These are phyloP conservation scores for Datisca glomerata DNA, from an alignment of 306 rosid genomes.

Conservation along the genomic window DNA sequence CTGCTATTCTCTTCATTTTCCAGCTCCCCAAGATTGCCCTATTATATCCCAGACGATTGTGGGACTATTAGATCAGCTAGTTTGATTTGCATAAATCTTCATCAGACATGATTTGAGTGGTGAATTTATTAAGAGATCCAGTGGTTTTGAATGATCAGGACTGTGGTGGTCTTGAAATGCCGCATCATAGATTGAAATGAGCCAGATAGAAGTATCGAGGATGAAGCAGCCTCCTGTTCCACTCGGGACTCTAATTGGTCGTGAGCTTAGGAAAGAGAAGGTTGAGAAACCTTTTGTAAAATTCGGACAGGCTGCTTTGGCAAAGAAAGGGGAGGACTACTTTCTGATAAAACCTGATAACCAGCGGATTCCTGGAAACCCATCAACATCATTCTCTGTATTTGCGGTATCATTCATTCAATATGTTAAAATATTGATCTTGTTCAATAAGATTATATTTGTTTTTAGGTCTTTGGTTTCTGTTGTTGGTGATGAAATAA, in stretches of 20 bases:
- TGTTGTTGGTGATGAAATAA: background rate
- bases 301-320: conserved; percentile 97
- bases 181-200: conserved; percentile 46
- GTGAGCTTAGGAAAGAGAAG: conserved; percentile 70
- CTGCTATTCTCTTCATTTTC: background rate
- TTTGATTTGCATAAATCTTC: background rate
- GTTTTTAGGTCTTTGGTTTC: background rate
- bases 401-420: conserved; percentile 60
- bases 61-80: background rate
- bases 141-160: conserved; percentile 9
- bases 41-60: background rate
- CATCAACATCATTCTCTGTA: conserved; percentile 68
- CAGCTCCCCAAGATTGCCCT: background rate
- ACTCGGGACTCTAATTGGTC: conserved; percentile 86
- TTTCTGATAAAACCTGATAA: conserved; percentile 75
- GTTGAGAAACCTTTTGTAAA: conserved; percentile 74
- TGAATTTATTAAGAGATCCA: conserved; percentile 2
- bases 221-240: conserved; percentile 61
- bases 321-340: conserved; percentile 97
- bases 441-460: background rate
- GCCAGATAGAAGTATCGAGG: conserved; percentile 44
- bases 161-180: conserved; percentile 24
- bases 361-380: conserved; percentile 62
- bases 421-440: conserved; percentile 1
- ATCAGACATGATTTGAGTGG: background rate